Evolutionary conservation across 2,329 filamentous ascomycete species (phyloP).

Genomic region (Coniochaeta sp.): DNA sequence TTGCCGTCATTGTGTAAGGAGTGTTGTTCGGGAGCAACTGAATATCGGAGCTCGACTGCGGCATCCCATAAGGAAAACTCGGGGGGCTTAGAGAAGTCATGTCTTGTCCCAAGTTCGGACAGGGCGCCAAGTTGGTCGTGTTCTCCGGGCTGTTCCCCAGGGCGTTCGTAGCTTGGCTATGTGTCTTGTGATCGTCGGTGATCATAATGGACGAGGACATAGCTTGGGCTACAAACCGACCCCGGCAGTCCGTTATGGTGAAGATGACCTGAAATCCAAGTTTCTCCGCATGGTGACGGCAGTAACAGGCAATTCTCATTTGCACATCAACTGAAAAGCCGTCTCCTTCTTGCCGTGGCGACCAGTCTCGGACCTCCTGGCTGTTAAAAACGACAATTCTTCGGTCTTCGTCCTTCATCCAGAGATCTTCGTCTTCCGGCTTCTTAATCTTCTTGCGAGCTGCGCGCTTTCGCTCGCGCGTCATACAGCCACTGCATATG

Average conservation of each 20-base stretch:
- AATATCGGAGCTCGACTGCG: slow-evolving; percentile 57
- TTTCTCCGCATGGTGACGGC: slow-evolving; percentile 91
- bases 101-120: slow-evolving; percentile 14
- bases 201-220: slow-evolving; percentile 91
- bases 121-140: slow-evolving; percentile 1
- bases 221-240: slow-evolving; percentile 72
- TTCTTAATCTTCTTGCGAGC: slow-evolving; percentile 91
- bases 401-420: slow-evolving; percentile 71
- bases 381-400: slow-evolving; percentile 90
- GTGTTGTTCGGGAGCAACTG: slow-evolving; percentile 14
- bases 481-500: slow-evolving; percentile 89
- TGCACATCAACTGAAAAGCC: slow-evolving; percentile 75
- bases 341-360: slow-evolving; percentile 35
- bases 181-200: slow-evolving; percentile 95
- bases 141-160: slow-evolving; percentile 14
- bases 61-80: slow-evolving; percentile 42
- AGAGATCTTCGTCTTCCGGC: slow-evolving; percentile 83
- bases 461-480: slow-evolving; percentile 82
- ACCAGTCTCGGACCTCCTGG: slow-evolving; percentile 79
- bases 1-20: background rate
- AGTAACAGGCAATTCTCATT: slow-evolving; percentile 97
- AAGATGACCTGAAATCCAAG: slow-evolving; percentile 89
- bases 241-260: slow-evolving; percentile 77
- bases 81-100: slow-evolving; percentile 23
- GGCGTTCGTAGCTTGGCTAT: slow-evolving; percentile 34